phyloP scores from a whole-genome alignment of 192 early-diverging fungal genomes.

The Phlyctochytrium arcticum region DNA sequence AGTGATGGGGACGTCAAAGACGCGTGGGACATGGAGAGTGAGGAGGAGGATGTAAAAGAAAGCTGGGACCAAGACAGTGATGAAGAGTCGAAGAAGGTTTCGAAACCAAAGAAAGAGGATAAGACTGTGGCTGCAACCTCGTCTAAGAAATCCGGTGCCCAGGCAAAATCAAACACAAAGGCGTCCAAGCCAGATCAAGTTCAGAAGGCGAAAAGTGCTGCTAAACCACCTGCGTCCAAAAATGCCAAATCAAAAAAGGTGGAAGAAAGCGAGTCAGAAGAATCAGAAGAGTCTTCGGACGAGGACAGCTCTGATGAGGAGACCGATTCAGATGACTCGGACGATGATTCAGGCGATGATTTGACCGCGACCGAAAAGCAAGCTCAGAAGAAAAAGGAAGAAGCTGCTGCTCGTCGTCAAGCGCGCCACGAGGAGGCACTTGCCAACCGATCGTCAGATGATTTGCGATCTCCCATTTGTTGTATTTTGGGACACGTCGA shows the following conservation, averaged over 20 bases:
- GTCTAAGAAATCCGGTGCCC: background rate
- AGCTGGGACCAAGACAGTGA: conserved; percentile 47
- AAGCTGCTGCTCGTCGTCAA: conserved; percentile 50
- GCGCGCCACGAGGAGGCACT: conserved; percentile 70
- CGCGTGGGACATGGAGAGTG: conserved; percentile 43
- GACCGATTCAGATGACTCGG: conserved; percentile 22
- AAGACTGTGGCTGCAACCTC: conserved; percentile 2
- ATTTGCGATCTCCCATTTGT: conserved; percentile 96
- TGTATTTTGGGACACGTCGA: conserved; percentile 99
- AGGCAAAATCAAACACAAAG: conserved; percentile 1
- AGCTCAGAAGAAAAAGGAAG: conserved; percentile 68
- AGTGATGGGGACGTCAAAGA: conserved; percentile 65
- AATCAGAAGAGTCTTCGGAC: conserved; percentile 29
- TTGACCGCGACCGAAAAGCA: conserved; percentile 60
- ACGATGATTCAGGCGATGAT: conserved; percentile 47
- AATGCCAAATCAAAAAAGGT: conserved; percentile 15
- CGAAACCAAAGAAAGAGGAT: conserved; percentile 1
- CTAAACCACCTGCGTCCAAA: conserved; percentile 5
- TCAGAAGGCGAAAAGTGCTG: background rate
- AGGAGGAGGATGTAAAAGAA: conserved; percentile 32
- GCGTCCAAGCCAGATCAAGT: background rate
- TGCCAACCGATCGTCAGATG: conserved; percentile 78
- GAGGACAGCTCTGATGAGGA: conserved; percentile 28
- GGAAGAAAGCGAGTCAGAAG: conserved; percentile 32
- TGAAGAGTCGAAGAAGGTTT: conserved; percentile 41